Conservation (phyloP, 352 stramenopile species). For the Pythium apleroticum region DNA sequence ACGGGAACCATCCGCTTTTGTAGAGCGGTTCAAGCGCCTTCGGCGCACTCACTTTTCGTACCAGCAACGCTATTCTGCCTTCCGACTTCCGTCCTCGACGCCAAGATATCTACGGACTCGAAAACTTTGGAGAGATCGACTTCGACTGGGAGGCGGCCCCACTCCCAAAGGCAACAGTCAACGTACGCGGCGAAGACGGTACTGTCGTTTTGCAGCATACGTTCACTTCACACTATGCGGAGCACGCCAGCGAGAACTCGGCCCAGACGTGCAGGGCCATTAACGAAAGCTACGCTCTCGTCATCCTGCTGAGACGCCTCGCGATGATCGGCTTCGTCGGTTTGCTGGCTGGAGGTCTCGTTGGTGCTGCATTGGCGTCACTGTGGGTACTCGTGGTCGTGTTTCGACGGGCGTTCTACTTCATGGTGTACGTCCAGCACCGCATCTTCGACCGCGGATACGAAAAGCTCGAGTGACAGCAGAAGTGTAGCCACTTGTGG, state of each 20-base stretch:
- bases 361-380: not conserved
- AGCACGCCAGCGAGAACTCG: conserved; percentile 12
- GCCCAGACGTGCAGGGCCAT: conserved; percentile 30
- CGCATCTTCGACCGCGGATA: conserved; percentile 27
- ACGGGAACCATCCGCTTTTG: not conserved
- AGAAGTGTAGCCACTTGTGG: conserved; percentile 13
- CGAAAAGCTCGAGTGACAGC: conserved; percentile 21
- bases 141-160: conserved; percentile 54
- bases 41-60: conserved; percentile 21
- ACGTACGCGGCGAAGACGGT: conserved; percentile 27
- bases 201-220: conserved; percentile 26
- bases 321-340: conserved; percentile 23
- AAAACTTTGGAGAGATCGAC: conserved; percentile 76
- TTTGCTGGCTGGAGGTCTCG: not conserved
- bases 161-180: conserved; percentile 29
- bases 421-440: conserved; percentile 26
- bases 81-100: conserved; percentile 33
- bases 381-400: conserved; percentile 19
- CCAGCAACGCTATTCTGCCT: conserved; percentile 31
- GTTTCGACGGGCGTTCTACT: conserved; percentile 21
- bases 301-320: conserved; percentile 16
- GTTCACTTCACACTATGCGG: conserved; percentile 31
- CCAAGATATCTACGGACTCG: conserved; percentile 40
- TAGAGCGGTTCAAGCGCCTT: not conserved
- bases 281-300: conserved; percentile 20